These are phyloP conservation scores for Jackrogersella minutella DNA, from an alignment of 495 filamentous ascomycete species.

Conservation along the genomic window DNA sequence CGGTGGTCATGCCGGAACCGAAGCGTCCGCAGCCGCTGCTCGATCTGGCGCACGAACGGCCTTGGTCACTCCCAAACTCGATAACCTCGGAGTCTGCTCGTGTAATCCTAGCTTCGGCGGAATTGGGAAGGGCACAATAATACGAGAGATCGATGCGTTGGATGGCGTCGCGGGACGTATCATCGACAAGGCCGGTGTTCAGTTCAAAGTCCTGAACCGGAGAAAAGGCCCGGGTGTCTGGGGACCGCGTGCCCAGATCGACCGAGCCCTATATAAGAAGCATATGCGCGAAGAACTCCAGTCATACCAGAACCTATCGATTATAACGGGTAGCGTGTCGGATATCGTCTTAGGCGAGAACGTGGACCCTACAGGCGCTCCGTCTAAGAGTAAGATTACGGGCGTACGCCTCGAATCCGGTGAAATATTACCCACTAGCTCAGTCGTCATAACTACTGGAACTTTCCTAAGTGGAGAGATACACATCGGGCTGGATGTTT, in stretches of 20 bases:
- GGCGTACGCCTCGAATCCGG: slow-evolving; percentile 91
- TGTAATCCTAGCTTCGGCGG: slow-evolving; percentile 98
- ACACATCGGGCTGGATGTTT: slow-evolving; percentile 86
- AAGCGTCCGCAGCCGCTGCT: slow-evolving; percentile 93
- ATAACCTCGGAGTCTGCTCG: slow-evolving; percentile 94
- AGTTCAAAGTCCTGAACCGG: slow-evolving; percentile 87
- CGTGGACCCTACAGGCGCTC: slow-evolving; percentile 51
- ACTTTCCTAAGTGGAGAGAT: slow-evolving; percentile 97
- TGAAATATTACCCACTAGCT: slow-evolving; percentile 78
- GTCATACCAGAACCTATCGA: slow-evolving; percentile 75
- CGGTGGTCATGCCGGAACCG: slow-evolving; percentile 93
- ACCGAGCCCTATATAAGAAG: slow-evolving; percentile 86
- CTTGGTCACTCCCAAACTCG: slow-evolving; percentile 83
- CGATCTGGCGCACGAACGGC: slow-evolving; percentile 89
- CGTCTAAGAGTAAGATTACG: slow-evolving; percentile 74
- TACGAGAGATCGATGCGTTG: slow-evolving; percentile 93
- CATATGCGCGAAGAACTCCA: slow-evolving; percentile 90
- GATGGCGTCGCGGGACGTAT: slow-evolving; percentile 90
- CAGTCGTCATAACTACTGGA: slow-evolving; percentile 93
- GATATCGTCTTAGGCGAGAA: slow-evolving; percentile 80
- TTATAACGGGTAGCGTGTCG: slow-evolving; percentile 87
- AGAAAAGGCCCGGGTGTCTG: slow-evolving; percentile 95
- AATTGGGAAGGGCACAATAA: slow-evolving; percentile 98
- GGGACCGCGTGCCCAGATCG: slow-evolving; percentile 96
- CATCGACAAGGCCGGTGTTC: slow-evolving; percentile 91